Conservation (phyloP, 2,329 filamentous ascomycete genomes). For the Ceratocystis alfenasii region DNA sequence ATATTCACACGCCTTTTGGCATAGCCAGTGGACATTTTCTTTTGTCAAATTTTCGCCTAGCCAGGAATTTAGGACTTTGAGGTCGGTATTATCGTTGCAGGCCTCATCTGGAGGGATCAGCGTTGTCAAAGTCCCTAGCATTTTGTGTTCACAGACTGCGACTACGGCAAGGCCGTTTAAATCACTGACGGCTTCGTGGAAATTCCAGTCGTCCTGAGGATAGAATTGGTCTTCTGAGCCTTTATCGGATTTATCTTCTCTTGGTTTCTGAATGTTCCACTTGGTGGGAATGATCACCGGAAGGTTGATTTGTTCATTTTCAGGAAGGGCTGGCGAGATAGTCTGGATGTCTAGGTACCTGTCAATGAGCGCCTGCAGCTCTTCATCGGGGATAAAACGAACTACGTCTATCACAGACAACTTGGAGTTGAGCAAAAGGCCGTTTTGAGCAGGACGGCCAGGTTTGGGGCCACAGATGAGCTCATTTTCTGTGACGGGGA, state of each 20-base stretch:
- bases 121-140: conserved; percentile 23
- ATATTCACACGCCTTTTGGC: conserved; percentile 26
- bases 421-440: not conserved
- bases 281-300: conserved; percentile 23
- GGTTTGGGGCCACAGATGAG: conserved; percentile 12
- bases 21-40: conserved; percentile 25
- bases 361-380: conserved; percentile 23
- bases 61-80: not conserved
- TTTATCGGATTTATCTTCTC: not conserved
- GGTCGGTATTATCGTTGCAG: not conserved
- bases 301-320: conserved; percentile 23
- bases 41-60: not conserved
- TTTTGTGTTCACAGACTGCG: conserved; percentile 25
- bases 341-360: conserved; percentile 22
- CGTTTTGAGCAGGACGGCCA: not conserved
- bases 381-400: conserved; percentile 26
- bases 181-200: conserved; percentile 27
- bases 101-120: conserved; percentile 13
- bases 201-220: conserved; percentile 13
- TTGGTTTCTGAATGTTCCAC: conserved; percentile 14
- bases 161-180: conserved; percentile 27
- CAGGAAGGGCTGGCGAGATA: conserved; percentile 16
- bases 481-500: not conserved
- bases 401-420: conserved; percentile 24
- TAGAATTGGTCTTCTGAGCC: conserved; percentile 8